These are phyloP conservation scores for Arabidopsis suecica DNA, from an alignment of 345 rosid species.

Conservation along the genomic window DNA sequence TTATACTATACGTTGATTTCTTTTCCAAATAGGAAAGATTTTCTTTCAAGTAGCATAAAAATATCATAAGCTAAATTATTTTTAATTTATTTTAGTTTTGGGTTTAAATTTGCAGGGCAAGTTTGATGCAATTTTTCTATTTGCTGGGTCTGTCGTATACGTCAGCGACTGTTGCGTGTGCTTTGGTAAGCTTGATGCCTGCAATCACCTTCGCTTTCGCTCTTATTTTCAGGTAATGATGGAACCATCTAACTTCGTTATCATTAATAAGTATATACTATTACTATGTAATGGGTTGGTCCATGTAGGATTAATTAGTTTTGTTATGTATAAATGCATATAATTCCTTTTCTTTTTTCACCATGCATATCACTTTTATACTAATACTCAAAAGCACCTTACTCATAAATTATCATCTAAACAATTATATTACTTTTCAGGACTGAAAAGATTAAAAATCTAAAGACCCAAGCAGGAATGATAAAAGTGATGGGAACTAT, in stretches of 20 bases:
- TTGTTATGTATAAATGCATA: neutral
- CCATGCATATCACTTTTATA: too few relatives aligned
- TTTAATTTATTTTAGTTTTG: neutral
- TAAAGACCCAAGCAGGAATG: constrained; percentile 52
- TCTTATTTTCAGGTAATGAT: constrained; percentile 52
- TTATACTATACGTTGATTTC: too few relatives aligned
- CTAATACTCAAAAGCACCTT: too few relatives aligned
- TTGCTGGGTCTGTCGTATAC: constrained; percentile 61
- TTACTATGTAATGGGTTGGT: neutral
- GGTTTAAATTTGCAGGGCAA: constrained; percentile 45
- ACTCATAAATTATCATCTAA: too few relatives aligned
- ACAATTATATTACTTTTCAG: constrained; percentile 24
- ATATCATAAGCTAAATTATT: neutral
- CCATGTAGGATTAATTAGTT: neutral
- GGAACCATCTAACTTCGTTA: neutral
- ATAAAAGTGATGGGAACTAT: constrained; percentile 58
- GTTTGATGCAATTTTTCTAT: constrained; percentile 54
- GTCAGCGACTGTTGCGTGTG: constrained; percentile 62
- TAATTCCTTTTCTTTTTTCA: too few relatives aligned
- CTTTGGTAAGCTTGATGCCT: constrained; percentile 60
- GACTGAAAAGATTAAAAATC: constrained; percentile 49
- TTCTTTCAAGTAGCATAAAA: constrained; percentile 1
- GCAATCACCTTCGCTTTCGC: constrained; percentile 59
- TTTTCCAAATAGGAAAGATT: neutral
- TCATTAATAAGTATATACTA: too few relatives aligned